Evolutionary conservation across 2,329 filamentous ascomycete species (phyloP).

Genomic region (Colletotrichum truncatum): DNA sequence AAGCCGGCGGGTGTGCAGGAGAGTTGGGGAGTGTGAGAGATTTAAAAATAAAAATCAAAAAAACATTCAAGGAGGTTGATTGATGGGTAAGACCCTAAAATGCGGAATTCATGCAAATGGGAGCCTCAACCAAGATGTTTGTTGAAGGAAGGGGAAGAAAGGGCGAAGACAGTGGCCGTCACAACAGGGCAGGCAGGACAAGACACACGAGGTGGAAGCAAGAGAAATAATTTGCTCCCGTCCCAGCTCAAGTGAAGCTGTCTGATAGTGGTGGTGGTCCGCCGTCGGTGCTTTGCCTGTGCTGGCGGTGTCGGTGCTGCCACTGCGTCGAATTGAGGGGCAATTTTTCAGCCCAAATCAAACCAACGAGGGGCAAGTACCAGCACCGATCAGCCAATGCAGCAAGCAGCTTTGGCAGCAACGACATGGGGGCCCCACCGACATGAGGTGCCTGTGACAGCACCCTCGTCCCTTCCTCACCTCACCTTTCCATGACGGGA

Average conservation of each 20-base stretch:
- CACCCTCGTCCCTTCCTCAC: conserved; percentile 5
- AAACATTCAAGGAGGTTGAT: conserved; percentile 2
- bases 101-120: conserved; percentile 20
- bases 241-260: background rate
- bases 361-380: background rate
- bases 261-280: background rate
- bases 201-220: conserved; percentile 17
- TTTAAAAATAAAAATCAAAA: conserved; percentile 27
- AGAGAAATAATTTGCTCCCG: conserved; percentile 22
- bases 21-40: conserved; percentile 11
- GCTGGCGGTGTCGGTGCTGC: background rate
- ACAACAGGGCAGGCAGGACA: background rate
- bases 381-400: background rate
- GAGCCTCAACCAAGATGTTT: conserved; percentile 24
- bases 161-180: background rate
- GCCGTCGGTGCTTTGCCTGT: background rate
- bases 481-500: conserved; percentile 1
- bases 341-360: background rate
- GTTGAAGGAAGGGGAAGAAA: conserved; percentile 24
- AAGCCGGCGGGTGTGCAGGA: background rate
- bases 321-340: conserved; percentile 1
- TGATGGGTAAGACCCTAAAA: conserved; percentile 18
- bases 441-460: conserved; percentile 21
- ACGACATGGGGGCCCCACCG: conserved; percentile 4
- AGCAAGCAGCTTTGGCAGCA: conserved; percentile 3